Percentiles rank a stretch among this genome's conserved stretches.
phyloP scores from a whole-genome alignment of 345 rosid genomes.

The Bruguiera sexangula region DNA sequence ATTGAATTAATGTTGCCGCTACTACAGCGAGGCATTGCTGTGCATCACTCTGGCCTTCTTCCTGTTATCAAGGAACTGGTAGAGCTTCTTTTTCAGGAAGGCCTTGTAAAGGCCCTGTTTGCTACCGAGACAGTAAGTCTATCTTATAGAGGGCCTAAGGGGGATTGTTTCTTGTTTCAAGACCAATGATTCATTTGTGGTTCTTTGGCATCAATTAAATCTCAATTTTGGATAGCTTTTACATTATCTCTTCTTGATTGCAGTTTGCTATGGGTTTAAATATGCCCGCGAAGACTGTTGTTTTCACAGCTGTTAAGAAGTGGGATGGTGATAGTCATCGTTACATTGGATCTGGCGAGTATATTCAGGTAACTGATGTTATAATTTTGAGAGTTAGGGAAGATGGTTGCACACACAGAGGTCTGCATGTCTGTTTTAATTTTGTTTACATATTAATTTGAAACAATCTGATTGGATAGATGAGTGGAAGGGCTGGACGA shows the following conservation, averaged over 20 bases:
- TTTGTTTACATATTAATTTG: conserved; percentile 3
- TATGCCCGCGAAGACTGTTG: conserved; percentile 99
- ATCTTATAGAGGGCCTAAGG: background rate
- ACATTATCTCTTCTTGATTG: conserved; percentile 13
- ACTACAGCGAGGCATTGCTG: conserved; percentile 95
- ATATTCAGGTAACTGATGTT: conserved; percentile 70
- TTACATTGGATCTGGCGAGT: conserved; percentile 91
- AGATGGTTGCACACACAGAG: background rate
- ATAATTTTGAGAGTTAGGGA: background rate
- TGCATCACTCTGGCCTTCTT: conserved; percentile 98
- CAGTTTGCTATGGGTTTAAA: conserved; percentile 99
- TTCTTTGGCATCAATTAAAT: background rate
- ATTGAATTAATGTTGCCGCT: conserved; percentile 95
- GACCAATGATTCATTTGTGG: background rate
- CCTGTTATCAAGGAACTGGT: conserved; percentile 97
- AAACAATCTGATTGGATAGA: conserved; percentile 47
- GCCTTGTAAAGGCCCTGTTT: conserved; percentile 94
- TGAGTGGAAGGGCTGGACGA: conserved; percentile 99
- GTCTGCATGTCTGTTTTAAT: background rate
- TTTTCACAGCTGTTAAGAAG: conserved; percentile 89
- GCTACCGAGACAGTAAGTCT: conserved; percentile 94
- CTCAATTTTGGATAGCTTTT: too few species aligned
- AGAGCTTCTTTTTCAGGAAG: conserved; percentile 99
- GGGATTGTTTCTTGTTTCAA: background rate
- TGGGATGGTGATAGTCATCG: conserved; percentile 99